These are phyloP conservation scores for Pilaira anomala DNA, from an alignment of 192 early-diverging fungal genomes.

Conservation along the genomic window DNA sequence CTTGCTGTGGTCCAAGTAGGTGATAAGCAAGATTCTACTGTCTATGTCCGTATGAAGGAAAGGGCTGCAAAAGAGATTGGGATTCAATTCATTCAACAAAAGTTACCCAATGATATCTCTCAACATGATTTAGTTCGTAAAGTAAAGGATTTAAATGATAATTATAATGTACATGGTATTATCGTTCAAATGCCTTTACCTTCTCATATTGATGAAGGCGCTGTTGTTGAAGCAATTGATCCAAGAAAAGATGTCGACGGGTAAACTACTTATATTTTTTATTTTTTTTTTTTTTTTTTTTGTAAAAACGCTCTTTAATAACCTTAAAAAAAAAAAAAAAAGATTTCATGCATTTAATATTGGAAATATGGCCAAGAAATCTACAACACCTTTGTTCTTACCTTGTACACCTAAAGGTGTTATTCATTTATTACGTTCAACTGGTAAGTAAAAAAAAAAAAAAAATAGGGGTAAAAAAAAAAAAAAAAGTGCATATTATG, in stretches of 20 bases:
- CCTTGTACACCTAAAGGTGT: constrained; percentile 94
- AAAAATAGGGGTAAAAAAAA: constrained; percentile 21
- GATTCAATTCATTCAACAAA: constrained; percentile 66
- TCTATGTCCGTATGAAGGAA: constrained; percentile 91
- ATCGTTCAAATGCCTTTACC: constrained; percentile 95
- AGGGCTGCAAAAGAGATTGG: constrained; percentile 84
- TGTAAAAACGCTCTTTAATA: too few relatives aligned
- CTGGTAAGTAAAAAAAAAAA: constrained; percentile 28
- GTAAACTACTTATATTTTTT: constrained; percentile 38
- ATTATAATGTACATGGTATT: constrained; percentile 87
- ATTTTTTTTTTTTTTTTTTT: not conserved
- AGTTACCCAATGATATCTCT: constrained; percentile 59
- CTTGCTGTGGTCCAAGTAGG: constrained; percentile 93
- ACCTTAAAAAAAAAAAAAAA: not conserved
- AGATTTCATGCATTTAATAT: constrained; percentile 93
- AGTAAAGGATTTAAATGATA: constrained; percentile 74
- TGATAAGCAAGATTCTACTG: constrained; percentile 82
- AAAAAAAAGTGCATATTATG: constrained; percentile 24
- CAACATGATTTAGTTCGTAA: constrained; percentile 67
- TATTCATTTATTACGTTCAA: constrained; percentile 77
- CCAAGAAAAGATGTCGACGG: constrained; percentile 94
- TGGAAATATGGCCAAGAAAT: constrained; percentile 82
- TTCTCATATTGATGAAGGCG: constrained; percentile 72
- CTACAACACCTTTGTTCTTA: constrained; percentile 75
- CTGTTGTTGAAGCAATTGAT: constrained; percentile 78